Evolutionary conservation across 2,329 filamentous ascomycete species (phyloP), one percentile per base, ranked within the genome.

Genomic region (Talaromyces sp.): DNA sequence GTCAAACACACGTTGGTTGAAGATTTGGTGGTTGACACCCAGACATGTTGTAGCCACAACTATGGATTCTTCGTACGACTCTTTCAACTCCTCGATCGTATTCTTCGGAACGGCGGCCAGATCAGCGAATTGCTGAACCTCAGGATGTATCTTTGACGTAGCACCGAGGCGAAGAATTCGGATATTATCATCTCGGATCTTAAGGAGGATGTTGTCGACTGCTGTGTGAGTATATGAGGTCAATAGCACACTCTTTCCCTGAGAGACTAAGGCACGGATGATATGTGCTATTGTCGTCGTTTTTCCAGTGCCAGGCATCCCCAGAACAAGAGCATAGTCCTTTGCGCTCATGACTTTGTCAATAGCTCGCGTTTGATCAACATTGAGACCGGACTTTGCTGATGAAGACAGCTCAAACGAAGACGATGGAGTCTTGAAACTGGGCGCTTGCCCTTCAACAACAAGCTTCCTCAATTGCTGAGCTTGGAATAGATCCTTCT

Each of bases 241-340:
- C 47, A 99, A 80, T 6, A 99, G 81, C 14, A 99, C 92, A 61
- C 90, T 96, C 78, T 98, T 98, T 10, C 92, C 90, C 73, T 96
- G 91, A 0, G 89, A 87, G 5, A 95, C 89, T 33, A 99, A 82
- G 0, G 94, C 91, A 52, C 91, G 88, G 69, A 99, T 98, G 68
- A 99, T 97, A 73, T 98, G 93, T 5, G 94, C 92, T 70, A 99
- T 98, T 0, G 95, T 99, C 0, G 95, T 99, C 2, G 95, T 99
- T 76, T 99, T 99, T 62, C 95, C 95, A 0, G 95, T 99, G 7
- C 95, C 95, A 1, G 95, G 95, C 95, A 99, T 99, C 31, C 95
- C 95, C 23, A 99, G 85, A 12, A 99, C 93, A n/a, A 99, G 82
- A 7, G 95, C 94, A 75, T 98, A 99, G 77, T 99, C 93, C 67